Percentiles rank a stretch among this genome's conserved stretches.
These are phyloP conservation scores for Cytidiella melzeri DNA, from an alignment of 768 basidiomycete genomes.

Conservation along the genomic window DNA sequence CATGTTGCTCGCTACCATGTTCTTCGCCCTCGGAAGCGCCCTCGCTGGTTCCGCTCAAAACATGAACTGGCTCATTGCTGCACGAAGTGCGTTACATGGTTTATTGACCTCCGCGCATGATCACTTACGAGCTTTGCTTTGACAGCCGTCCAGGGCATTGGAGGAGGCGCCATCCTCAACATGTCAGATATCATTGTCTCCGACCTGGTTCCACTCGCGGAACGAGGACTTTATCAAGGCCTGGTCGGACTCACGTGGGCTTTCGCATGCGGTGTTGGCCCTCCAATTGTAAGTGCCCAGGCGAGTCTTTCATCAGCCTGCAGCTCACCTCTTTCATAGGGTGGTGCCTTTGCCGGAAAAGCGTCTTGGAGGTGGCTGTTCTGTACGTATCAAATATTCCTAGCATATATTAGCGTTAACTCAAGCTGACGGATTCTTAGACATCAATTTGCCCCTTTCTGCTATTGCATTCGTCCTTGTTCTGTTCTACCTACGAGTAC, in stretches of 20 bases:
- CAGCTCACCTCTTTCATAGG: constrained; percentile 3
- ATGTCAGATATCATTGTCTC: constrained; percentile 20
- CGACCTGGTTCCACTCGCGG: constrained; percentile 21
- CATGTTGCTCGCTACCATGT: constrained; percentile 23
- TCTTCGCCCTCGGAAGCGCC: constrained; percentile 34
- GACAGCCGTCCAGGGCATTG: constrained; percentile 21
- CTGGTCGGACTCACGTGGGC: constrained; percentile 13
- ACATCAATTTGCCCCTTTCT: constrained; percentile 30
- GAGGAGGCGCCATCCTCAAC: constrained; percentile 20
- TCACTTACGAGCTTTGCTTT: not conserved
- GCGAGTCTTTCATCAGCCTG: not conserved
- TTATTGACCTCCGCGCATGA: no score
- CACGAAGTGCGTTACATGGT: constrained; percentile 22
- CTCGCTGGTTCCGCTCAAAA: constrained; percentile 32
- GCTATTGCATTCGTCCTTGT: constrained; percentile 9
- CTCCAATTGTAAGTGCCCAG: constrained; percentile 10
- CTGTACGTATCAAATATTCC: constrained; percentile 15
- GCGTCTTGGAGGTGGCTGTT: constrained; percentile 28
- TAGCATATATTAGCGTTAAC: not conserved
- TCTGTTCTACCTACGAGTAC: constrained; percentile 8
- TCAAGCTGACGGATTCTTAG: constrained; percentile 16
- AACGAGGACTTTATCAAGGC: constrained; percentile 18
- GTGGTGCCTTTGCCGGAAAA: constrained; percentile 19
- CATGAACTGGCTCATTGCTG: constrained; percentile 37
- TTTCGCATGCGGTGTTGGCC: constrained; percentile 11